Conservation (phyloP, 2,329 filamentous ascomycete genomes). For the Epichloe typhina region DNA sequence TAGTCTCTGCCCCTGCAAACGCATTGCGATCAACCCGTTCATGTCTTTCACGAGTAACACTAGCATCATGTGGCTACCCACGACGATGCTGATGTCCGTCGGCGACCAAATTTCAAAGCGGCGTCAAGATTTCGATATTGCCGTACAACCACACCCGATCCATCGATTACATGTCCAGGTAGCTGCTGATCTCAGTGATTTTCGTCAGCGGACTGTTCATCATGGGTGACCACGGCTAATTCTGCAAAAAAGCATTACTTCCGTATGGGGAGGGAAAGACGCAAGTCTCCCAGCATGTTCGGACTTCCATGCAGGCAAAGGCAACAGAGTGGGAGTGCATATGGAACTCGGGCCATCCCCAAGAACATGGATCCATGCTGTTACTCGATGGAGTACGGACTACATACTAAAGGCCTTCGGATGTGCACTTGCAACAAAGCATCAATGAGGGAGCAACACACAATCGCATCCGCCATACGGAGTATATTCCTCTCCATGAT, state of each 20-base stretch:
- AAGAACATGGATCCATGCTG: not conserved
- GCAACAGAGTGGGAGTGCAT: not conserved
- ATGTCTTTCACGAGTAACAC: not conserved
- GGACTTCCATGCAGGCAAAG: not conserved
- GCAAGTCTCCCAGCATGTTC: not conserved
- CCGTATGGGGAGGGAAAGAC: not conserved
- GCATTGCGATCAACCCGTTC: not conserved
- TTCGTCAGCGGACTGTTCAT: not conserved
- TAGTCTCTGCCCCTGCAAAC: not conserved
- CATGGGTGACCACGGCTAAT: not conserved
- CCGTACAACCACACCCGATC: slow-evolving; percentile 2
- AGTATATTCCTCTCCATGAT: not conserved
- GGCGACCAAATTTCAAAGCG: not conserved
- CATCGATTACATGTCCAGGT: not conserved
- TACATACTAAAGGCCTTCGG: not conserved
- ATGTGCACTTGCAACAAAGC: not conserved
- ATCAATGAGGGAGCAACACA: not conserved
- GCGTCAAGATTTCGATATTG: not conserved
- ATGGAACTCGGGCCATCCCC: not conserved
- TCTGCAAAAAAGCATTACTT: too few relatives aligned
- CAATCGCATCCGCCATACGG: not conserved
- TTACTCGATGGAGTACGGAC: not conserved
- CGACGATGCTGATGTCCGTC: slow-evolving; percentile 1
- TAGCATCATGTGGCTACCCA: slow-evolving; percentile 3
- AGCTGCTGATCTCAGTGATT: not conserved